Base-by-base conservation (phyloP, 306 rosid species). In the Bauhinia variegata region DNA sequence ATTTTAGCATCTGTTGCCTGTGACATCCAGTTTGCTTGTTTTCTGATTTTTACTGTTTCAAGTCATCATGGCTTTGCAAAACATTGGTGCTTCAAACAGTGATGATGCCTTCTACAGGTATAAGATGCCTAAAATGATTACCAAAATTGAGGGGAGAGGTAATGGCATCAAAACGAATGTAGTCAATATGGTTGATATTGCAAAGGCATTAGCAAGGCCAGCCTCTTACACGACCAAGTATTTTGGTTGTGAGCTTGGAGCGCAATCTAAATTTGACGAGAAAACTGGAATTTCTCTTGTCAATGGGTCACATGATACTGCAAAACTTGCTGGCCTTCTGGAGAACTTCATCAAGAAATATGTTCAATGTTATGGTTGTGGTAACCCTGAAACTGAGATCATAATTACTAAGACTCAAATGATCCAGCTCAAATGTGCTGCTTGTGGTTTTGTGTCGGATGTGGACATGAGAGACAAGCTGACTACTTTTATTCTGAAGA, bases 381-480 rank as follows among this genome's bases (percentile, higher is more conserved):
- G 89, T 52, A 84, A 87, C 65, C 89, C 92, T 39, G 92, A 87
- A 73, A 87, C 89, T 5, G 92, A 84, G 75, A 65, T 87, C 41
- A 0, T 81, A 43, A 87, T 87, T 54, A 87, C 92, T 0, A 87
- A 82, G 73, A 79, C 1, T 63, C 92, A 87, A 57, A 87, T 84
- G 87, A 77, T 87, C 75, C 87, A 79, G 74, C 58, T 84, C 71
- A 87, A 87, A 43, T 87, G 92, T 65, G 89, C 89, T 61, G 89
- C 92, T 13, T 87, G 89, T 66, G 89, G 92, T 4, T 87, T 81
- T 72, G 60, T 84, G 52, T 81, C 92, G 11, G 86, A 83, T 55
- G 91, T 86, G 36, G 91, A 86, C 62, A 86, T 86, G 91, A 83
- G 91, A 75, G 88, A 83, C 85, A 86, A 86, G 71, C 80, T 86